Evolutionary conservation across 75 land plant species (phyloP), one percentile per base, ranked within the genome.

Genomic region (Ceratopteris richardii): DNA sequence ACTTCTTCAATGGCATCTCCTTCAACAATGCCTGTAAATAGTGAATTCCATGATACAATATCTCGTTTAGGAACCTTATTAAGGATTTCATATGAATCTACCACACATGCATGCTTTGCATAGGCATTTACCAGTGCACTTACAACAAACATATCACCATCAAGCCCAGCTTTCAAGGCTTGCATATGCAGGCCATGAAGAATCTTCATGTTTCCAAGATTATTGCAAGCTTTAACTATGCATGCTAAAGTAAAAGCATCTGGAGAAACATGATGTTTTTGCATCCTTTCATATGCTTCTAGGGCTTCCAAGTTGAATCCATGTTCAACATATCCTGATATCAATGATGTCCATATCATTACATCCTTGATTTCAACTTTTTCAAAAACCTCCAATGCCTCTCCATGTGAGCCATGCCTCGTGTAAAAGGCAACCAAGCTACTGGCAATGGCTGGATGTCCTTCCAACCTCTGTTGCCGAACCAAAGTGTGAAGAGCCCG

Each of bases 41-140:
- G 30, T 25, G 58, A 51, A 61, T 47, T 61, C 66, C 66, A 55
- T 33, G 66, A 31, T 17, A 56, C 40, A 17, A 31, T 6, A 16
- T 64, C 25, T 17, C 37, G 55, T 26, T 64, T 13, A 22, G 19
- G n/a, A 36, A 64, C 56, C 23, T 14, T 26, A 5, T 53, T 41
- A 56, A 64, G 56, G 12, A 64, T 26, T 29, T 55, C 43, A 24
- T n/a, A 39, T 64, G 42, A 61, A 3, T 57, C 40, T 23, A 19
- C 66, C 16, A 53, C 39, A 29, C 44, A 56, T 4, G 62, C 62
- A 57, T 64, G 21, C 64, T 57, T 56, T 28, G 29, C 67, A 65
- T 65, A 58, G 58, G 51, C 51, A 53, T 63, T 52, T 14, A 63
- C 28, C 1, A 63, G 58, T 9, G 37, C 37, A 53, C 36, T 63